Conservation (phyloP, 2,329 filamentous ascomycete genomes). For the Sordariomycetes sp. region DNA sequence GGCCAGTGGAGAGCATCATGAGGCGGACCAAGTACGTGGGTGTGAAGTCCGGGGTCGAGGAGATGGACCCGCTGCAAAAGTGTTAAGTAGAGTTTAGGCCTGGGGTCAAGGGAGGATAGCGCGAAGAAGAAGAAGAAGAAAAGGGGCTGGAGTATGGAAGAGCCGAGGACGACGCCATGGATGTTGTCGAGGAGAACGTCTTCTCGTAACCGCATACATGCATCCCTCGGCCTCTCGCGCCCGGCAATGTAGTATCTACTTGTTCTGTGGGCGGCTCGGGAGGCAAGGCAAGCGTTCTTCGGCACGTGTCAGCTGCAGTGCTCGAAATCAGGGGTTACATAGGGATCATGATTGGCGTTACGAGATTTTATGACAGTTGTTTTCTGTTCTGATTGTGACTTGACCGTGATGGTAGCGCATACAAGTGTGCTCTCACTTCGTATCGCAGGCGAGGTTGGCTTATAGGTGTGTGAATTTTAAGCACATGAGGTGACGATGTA, state of each 20-base stretch:
- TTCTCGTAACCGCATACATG: not conserved
- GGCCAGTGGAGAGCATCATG: conserved; percentile 91
- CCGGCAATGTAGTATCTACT: not conserved
- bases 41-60: conserved; percentile 48
- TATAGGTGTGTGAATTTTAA: too few species aligned
- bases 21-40: conserved; percentile 57
- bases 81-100: conserved; percentile 4
- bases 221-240: not conserved
- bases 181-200: not conserved
- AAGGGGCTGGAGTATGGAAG: not conserved
- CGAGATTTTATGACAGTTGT: not conserved
- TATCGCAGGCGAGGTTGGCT: not conserved
- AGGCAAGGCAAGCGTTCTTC: not conserved
- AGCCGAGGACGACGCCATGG: not conserved
- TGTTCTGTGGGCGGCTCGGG: not conserved
- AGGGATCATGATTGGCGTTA: not conserved
- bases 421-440: not conserved
- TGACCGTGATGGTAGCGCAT: not conserved
- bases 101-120: not conserved
- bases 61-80: conserved; percentile 50
- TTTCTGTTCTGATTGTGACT: not conserved
- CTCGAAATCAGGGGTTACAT: not conserved
- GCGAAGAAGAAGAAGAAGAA: not conserved
- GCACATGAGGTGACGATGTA: too few species aligned
- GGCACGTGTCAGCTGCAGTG: not conserved